These are phyloP conservation scores for Lotus japonicus DNA, from an alignment of 306 rosid genomes.

Conservation along the genomic window DNA sequence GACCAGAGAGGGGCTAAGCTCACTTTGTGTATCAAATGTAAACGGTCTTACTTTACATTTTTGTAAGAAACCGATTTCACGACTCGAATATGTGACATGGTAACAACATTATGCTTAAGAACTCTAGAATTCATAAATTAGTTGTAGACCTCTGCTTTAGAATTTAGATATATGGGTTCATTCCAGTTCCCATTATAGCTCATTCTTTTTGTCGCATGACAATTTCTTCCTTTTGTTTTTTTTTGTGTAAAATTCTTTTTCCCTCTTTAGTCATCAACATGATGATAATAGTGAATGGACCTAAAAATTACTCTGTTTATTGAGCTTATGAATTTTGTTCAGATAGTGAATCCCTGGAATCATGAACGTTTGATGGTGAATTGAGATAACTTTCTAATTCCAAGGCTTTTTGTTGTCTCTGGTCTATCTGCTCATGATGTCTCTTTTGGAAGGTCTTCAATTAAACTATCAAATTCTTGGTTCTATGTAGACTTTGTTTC, in stretches of 20 bases:
- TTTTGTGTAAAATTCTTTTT: slow-evolving; percentile 21
- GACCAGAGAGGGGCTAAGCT: too few relatives aligned
- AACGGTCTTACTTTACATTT: too few relatives aligned
- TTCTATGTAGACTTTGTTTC: too few relatives aligned
- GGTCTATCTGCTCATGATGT: not conserved
- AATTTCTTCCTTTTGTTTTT: slow-evolving; percentile 14
- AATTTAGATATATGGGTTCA: too few relatives aligned
- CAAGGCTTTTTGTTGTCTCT: not conserved
- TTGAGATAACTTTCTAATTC: not conserved
- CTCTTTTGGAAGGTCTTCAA: not conserved
- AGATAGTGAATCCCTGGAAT: not conserved
- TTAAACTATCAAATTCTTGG: not conserved
- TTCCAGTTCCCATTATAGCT: slow-evolving; percentile 67
- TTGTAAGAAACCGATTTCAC: too few relatives aligned
- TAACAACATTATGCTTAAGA: too few relatives aligned
- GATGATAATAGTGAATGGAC: slow-evolving; percentile 21
- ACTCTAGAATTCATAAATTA: too few relatives aligned
- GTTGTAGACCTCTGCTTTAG: too few relatives aligned
- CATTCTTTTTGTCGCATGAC: slow-evolving; percentile 22
- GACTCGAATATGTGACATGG: too few relatives aligned
- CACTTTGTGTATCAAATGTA: too few relatives aligned
- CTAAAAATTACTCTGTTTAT: slow-evolving; percentile 3
- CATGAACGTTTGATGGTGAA: not conserved
- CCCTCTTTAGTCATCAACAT: not conserved
- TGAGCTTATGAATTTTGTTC: slow-evolving; percentile 25